Conservation (phyloP, 345 rosid species). For the Nasturtium officinale region DNA sequence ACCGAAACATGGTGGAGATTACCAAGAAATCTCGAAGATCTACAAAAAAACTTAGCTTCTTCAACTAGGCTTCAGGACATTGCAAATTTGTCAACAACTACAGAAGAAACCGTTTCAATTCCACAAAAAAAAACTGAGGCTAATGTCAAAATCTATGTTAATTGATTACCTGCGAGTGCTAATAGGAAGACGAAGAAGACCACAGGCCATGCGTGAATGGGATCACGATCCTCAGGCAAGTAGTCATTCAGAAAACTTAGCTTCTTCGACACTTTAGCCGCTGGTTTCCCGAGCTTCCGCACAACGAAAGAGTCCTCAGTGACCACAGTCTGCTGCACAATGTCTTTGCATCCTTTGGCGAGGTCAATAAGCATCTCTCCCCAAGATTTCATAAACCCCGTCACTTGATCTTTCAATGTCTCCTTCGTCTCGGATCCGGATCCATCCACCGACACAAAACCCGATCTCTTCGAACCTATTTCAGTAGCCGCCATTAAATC, state of each 20-base stretch:
- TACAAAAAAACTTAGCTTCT: too few species aligned
- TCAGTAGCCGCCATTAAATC: slow-evolving; percentile 42
- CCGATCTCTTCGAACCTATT: slow-evolving; percentile 34
- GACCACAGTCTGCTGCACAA: slow-evolving; percentile 64
- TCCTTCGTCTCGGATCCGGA: slow-evolving; percentile 45
- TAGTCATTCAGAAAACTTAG: slow-evolving; percentile 78
- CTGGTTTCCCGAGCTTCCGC: slow-evolving; percentile 66
- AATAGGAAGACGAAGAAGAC: slow-evolving; percentile 67
- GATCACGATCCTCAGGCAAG: slow-evolving; percentile 97
- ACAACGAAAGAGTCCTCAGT: slow-evolving; percentile 76
- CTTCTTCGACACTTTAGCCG: slow-evolving; percentile 60
- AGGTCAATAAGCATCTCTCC: slow-evolving; percentile 80
- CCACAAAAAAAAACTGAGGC: not conserved
- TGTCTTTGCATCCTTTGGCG: slow-evolving; percentile 71
- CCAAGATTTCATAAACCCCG: slow-evolving; percentile 81
- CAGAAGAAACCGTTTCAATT: not conserved
- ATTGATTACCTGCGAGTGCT: slow-evolving; percentile 66
- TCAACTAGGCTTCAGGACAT: too few species aligned
- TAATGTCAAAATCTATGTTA: not conserved
- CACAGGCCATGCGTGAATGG: slow-evolving; percentile 83
- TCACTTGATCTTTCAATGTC: slow-evolving; percentile 70
- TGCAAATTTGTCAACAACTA: not conserved
- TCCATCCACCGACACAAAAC: slow-evolving; percentile 27
- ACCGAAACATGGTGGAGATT: not conserved
- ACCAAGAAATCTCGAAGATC: slow-evolving; percentile 3